Conservation (phyloP, 2,329 filamentous ascomycete species). For the Botrytis deweyae region DNA sequence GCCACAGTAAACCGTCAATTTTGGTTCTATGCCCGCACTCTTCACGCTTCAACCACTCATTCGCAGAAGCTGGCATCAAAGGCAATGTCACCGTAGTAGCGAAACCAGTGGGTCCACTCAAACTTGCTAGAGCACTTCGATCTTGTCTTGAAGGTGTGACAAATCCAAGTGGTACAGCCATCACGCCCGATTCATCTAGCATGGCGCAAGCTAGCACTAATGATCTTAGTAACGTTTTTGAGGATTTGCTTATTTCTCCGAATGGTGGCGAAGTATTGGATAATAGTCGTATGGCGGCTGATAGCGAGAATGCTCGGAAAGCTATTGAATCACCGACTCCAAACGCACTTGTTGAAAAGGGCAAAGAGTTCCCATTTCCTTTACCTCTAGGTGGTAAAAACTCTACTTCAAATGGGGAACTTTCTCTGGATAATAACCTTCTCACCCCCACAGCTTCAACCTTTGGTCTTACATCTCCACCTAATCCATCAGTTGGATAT, state of each 20-base stretch:
- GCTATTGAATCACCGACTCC: conserved; percentile 38
- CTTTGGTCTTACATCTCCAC: not conserved
- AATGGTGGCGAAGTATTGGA: conserved; percentile 35
- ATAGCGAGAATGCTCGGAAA: conserved; percentile 38
- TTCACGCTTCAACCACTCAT: conserved; percentile 30
- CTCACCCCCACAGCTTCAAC: not conserved
- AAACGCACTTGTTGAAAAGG: conserved; percentile 32
- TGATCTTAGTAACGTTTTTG: conserved; percentile 36
- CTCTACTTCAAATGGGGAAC: not conserved
- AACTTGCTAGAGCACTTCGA: conserved; percentile 37
- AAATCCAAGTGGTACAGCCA: not conserved
- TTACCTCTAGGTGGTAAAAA: not conserved
- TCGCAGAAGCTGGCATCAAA: conserved; percentile 22
- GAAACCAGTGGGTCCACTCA: conserved; percentile 39
- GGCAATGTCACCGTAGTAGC: conserved; percentile 37
- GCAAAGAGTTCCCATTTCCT: conserved; percentile 37
- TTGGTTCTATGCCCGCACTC: conserved; percentile 38
- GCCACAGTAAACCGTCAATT: conserved; percentile 26
- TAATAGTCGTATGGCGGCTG: conserved; percentile 38
- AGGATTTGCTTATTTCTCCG: conserved; percentile 33
- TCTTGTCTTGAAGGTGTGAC: conserved; percentile 32
- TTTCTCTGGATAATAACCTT: not conserved
- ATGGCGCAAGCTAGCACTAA: conserved; percentile 25
- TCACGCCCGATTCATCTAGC: conserved; percentile 25
- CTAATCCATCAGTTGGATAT: not conserved